A percentile compares a stretch with the other conserved stretches of the same genome.
Conservation (phyloP, 2,329 filamentous ascomycete species). For the Claviceps maximensis region DNA sequence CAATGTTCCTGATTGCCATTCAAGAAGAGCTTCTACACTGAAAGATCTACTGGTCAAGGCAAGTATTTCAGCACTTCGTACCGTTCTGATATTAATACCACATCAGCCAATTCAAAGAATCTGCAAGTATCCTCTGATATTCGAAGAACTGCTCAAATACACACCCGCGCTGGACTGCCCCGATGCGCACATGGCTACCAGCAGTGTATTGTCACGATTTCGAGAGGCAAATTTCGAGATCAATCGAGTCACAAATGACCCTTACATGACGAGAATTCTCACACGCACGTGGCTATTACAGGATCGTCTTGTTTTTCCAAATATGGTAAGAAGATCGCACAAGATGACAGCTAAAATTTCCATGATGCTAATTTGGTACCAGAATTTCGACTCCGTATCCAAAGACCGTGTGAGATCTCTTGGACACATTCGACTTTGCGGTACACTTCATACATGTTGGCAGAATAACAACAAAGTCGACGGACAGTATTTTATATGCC, state of each 20-base stretch:
- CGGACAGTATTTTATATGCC: conserved; percentile 72
- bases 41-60: conserved; percentile 87
- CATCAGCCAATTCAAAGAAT: conserved; percentile 77
- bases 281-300: conserved; percentile 78
- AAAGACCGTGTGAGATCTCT: conserved; percentile 63
- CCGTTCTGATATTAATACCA: not conserved
- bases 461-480: conserved; percentile 53
- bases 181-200: conserved; percentile 65
- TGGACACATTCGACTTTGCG: conserved; percentile 70
- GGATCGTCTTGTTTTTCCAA: conserved; percentile 62
- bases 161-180: conserved; percentile 81
- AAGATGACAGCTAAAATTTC: not conserved
- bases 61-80: conserved; percentile 2
- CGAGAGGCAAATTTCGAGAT: conserved; percentile 66
- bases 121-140: conserved; percentile 80
- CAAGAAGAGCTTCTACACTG: conserved; percentile 67
- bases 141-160: conserved; percentile 68
- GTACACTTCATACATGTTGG: conserved; percentile 72
- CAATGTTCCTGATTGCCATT: conserved; percentile 47
- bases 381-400: conserved; percentile 38
- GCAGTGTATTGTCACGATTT: conserved; percentile 57
- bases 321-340: conserved; percentile 40
- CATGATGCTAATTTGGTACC: not conserved
- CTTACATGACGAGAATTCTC: conserved; percentile 52
- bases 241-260: conserved; percentile 72